Evolutionary conservation across 1,284 basidiomycete species (phyloP), one percentile per base, ranked within the genome.

Genomic region (Cutaneotrichosporon sp.): DNA sequence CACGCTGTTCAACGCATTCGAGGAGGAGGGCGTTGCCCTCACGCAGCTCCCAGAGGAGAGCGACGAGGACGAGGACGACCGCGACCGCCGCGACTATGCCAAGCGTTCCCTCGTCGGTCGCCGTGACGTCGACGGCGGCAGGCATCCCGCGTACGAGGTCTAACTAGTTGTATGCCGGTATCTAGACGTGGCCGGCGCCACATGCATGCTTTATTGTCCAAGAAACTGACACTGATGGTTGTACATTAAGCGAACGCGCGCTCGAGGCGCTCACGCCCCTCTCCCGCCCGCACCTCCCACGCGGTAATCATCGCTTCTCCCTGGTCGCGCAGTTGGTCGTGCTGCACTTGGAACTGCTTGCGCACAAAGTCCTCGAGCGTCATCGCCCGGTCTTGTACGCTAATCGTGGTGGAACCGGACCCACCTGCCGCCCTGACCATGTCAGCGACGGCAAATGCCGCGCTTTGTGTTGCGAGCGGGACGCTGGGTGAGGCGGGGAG

Each of bases 301-400:
- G 81, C 85, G 70, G 90, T 88, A 67, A 94, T 70, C 22, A 84
- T 86, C n/a, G 85, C 87, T 76, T 94, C 67, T 40, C 64, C 67
- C 40, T 61, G 59, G 5, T 42, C 58, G 21, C 60, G 62, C 64
- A 68, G 58, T 42, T 61, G 57, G 40, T 47, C 53, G 9, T 52
- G 57, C n/a, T 57, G 61, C 56, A 31, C 14, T 22, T 21, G 14
- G 53, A 57, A 65, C 64, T 64, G 60, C 22, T 51, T 52, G 11
- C 67, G 67, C 30, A 68, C 57, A n/a, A 60, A 68, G 38, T 65
- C 67, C 31, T 68, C 67, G 36, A 68, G 62, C 26, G 67, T 65
- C 60, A 64, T 63, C 32, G 52, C 56, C 7, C 42, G 42, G 18
- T 46, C 56, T 59, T 61, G 49, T 68, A 40, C 53, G 30, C 64